Evolutionary conservation across 306 rosid genomes (phyloP), one percentile per base, ranked within the genome.

Genomic region (Sphenostylis stenocarpa): DNA sequence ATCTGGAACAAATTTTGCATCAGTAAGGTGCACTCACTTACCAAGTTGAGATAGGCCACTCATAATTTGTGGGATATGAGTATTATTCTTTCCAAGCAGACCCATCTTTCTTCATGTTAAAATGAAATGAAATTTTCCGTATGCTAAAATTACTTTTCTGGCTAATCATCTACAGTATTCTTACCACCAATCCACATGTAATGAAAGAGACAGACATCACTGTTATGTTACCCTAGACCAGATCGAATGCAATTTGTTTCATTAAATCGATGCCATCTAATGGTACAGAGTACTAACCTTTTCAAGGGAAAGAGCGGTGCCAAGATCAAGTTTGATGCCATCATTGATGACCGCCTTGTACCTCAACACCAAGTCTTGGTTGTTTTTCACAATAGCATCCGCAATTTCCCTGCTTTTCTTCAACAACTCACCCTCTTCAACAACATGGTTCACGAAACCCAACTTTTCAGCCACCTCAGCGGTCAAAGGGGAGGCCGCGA

Each of bases 381-480:
- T 89, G 65, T 95, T 95, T 62, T 82, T 95, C 15, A 79, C 49
- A 52, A 92, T 89, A 19, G 96, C 86, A 69, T 62, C 88, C 0
- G 90, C 98, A 23, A 90, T 45, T 78, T 90, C 97, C 69, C 86
- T 81, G 83, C 91, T 87, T 79, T 90, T 95, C 72, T 85, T 90
- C 91, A 89, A 51, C 78, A 95, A 61, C 52, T 95, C 92, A 73
- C 84, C 77, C 3, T 86, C 95, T 65, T 88, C 97, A 51, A 92
- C 98, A 31, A 95, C 85, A 75, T 95, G 88, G 80, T 92, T 95
- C 87, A 95, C 97, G 6, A 92, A 84, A 2, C 97, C 97, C 89
- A 87, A 71, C 80, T 4, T 90, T 64, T 89, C 93, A 39, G 92
- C 98, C 20, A 81, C 83, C 67, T 95, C 97, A 28, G 96, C 98